These are phyloP conservation scores for Penicillium soppii DNA, from an alignment of 495 filamentous ascomycete genomes.

Conservation along the genomic window DNA sequence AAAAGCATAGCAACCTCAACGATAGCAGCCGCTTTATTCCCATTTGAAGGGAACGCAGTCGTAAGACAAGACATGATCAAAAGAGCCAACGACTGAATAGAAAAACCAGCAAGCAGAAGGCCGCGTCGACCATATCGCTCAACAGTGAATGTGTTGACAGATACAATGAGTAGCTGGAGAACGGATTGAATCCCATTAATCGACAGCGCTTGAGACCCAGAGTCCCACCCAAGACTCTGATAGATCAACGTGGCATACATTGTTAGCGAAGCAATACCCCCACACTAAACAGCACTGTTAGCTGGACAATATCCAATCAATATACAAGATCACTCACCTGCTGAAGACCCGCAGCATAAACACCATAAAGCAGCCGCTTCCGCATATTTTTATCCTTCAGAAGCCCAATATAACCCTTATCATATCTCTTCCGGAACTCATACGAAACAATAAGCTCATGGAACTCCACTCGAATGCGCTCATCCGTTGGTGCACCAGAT, in stretches of 20 bases:
- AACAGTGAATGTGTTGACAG: conserved; percentile 41
- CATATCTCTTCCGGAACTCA: conserved; percentile 30
- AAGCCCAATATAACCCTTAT: conserved; percentile 29
- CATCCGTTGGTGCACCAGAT: conserved; percentile 23
- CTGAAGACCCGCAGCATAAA: conserved; percentile 35
- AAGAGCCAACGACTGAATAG: conserved; percentile 31
- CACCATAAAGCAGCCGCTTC: conserved; percentile 34
- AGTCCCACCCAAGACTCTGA: conserved; percentile 34
- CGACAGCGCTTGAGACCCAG: conserved; percentile 32
- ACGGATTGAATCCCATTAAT: conserved; percentile 39
- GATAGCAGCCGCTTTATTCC: conserved; percentile 32
- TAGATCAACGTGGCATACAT: conserved; percentile 43
- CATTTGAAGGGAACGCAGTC: conserved; percentile 33
- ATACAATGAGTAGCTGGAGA: conserved; percentile 35
- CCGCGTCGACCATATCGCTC: conserved; percentile 33
- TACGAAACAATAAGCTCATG: conserved; percentile 34
- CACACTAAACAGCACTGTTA: conserved; percentile 9
- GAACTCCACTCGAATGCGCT: conserved; percentile 33
- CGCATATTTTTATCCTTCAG: conserved; percentile 32
- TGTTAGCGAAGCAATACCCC: conserved; percentile 18
- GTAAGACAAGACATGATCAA: conserved; percentile 32
- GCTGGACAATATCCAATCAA: neutral
- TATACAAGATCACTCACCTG: conserved; percentile 16
- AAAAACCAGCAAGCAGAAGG: conserved; percentile 31
- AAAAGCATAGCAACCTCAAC: conserved; percentile 38